A percentile compares a stretch with the other conserved stretches of the same genome.
phyloP scores from a whole-genome alignment of 305 asterid species.

The Withania somnifera region DNA sequence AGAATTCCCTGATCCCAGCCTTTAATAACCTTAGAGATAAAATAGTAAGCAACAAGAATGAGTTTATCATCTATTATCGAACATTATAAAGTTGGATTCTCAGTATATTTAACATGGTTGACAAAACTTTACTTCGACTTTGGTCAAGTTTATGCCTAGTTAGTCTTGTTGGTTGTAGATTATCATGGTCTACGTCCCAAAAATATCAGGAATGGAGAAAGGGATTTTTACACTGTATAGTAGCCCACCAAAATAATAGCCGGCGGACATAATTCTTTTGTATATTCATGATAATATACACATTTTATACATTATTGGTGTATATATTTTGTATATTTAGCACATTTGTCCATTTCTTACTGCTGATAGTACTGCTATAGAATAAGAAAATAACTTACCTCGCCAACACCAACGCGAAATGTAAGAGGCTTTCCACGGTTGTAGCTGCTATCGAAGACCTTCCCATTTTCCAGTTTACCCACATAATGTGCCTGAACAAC shows the following conservation, averaged over 20 bases:
- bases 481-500: slow-evolving; percentile 66
- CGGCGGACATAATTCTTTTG: too few species aligned
- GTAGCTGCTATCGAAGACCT: slow-evolving; percentile 87
- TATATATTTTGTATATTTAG: too few species aligned
- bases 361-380: not conserved
- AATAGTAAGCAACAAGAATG: not conserved
- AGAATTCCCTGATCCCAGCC: slow-evolving; percentile 93
- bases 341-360: not conserved
- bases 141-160: not conserved
- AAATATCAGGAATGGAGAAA: too few species aligned
- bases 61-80: not conserved
- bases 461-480: slow-evolving; percentile 67
- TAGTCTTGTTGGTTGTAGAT: not conserved
- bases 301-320: too few species aligned
- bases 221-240: too few species aligned
- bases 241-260: too few species aligned
- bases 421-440: slow-evolving; percentile 80
- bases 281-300: too few species aligned
- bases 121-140: not conserved
- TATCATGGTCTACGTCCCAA: too few species aligned
- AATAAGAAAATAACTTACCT: slow-evolving; percentile 25
- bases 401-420: slow-evolving; percentile 81
- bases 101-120: too few species aligned
- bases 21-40: slow-evolving; percentile 53
- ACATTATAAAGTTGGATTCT: not conserved